These are phyloP conservation scores for Alternaria infectoria DNA, from an alignment of 2,329 filamentous ascomycete species.

Conservation along the genomic window DNA sequence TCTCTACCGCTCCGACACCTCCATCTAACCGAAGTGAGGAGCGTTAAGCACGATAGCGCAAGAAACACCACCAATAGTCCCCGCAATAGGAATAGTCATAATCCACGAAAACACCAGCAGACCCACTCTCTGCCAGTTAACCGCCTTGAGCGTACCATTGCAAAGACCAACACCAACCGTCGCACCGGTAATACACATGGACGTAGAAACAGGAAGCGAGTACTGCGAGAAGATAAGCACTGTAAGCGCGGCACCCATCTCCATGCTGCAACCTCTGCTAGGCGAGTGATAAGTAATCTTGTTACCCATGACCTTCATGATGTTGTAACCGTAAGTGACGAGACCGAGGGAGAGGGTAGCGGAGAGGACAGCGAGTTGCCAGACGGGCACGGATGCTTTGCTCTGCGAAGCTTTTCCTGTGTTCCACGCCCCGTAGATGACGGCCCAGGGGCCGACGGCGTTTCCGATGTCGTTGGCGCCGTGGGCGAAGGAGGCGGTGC, in stretches of 20 bases:
- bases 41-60: slow-evolving; percentile 63
- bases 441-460: slow-evolving; percentile 47
- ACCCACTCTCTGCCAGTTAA: slow-evolving; percentile 75
- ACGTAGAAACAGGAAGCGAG: slow-evolving; percentile 74
- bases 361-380: slow-evolving; percentile 76
- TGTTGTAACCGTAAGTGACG: slow-evolving; percentile 80
- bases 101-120: slow-evolving; percentile 73
- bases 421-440: slow-evolving; percentile 47
- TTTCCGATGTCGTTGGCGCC: slow-evolving; percentile 70
- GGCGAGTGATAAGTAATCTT: slow-evolving; percentile 1
- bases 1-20: fast-evolving
- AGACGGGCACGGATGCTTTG: slow-evolving; percentile 72
- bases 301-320: slow-evolving; percentile 83
- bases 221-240: slow-evolving; percentile 78
- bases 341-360: slow-evolving; percentile 68
- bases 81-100: slow-evolving; percentile 66
- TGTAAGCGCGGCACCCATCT: slow-evolving; percentile 79
- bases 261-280: slow-evolving; percentile 68
- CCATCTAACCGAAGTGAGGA: slow-evolving; percentile 55
- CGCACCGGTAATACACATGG: slow-evolving; percentile 76
- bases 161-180: slow-evolving; percentile 80
- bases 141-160: slow-evolving; percentile 73
- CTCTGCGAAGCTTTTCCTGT: slow-evolving; percentile 68
- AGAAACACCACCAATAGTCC: slow-evolving; percentile 57
- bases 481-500: slow-evolving; percentile 59